Evolutionary conservation across 176 grass and related monocot genomes (phyloP).

Genomic region (Triticum timopheevii): DNA sequence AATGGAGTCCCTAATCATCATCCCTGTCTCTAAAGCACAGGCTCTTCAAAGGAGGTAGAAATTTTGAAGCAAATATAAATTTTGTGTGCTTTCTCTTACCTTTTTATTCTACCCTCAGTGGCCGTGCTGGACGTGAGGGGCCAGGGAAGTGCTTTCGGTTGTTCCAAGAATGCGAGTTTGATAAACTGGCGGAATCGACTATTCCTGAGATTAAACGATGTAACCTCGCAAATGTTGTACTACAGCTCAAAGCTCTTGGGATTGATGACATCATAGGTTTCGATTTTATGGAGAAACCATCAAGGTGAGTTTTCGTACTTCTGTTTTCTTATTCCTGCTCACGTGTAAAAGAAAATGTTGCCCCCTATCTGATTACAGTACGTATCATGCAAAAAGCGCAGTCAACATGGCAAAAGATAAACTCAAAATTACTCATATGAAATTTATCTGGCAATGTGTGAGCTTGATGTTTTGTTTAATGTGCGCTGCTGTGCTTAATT

Average conservation of each 20-base stretch:
- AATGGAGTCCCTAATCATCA: slow-evolving; percentile 91
- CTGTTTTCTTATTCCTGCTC: slow-evolving; percentile 5
- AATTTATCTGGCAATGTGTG: slow-evolving; percentile 9
- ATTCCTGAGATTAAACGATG: slow-evolving; percentile 94
- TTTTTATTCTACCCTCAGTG: slow-evolving; percentile 49
- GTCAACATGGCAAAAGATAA: not conserved
- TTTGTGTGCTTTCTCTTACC: not conserved
- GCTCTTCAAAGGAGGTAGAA: slow-evolving; percentile 90
- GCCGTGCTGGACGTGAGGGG: slow-evolving; percentile 79
- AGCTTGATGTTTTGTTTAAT: not conserved
- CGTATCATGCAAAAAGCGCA: not conserved
- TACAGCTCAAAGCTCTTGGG: slow-evolving; percentile 94
- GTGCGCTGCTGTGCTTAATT: not conserved
- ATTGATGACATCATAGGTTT: slow-evolving; percentile 96
- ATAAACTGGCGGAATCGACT: slow-evolving; percentile 74
- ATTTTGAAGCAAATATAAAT: slow-evolving; percentile 10
- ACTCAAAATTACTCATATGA: not conserved
- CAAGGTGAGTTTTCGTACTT: slow-evolving; percentile 45
- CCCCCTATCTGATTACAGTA: not conserved
- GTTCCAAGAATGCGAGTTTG: slow-evolving; percentile 87
- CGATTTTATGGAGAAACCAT: slow-evolving; percentile 98
- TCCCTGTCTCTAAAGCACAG: slow-evolving; percentile 88
- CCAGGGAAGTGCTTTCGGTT: slow-evolving; percentile 84
- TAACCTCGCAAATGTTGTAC: slow-evolving; percentile 91
- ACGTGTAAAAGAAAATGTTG: slow-evolving; percentile 1